phyloP scores from a whole-genome alignment of 331 rosid genomes.

The Spiraea crenata region DNA sequence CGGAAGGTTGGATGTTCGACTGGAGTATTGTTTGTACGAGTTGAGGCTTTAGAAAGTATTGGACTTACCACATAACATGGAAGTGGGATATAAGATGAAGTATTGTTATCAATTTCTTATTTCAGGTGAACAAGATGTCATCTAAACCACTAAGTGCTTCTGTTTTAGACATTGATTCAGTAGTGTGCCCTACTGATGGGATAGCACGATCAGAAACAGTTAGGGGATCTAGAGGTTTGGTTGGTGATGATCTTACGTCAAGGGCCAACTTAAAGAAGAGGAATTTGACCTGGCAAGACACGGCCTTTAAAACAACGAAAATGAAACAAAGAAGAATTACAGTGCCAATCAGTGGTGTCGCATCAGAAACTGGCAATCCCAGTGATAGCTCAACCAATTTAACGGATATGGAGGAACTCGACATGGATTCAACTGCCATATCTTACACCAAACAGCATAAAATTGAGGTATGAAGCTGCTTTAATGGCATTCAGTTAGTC shows the following conservation, averaged over 20 bases:
- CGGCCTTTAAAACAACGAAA: slow-evolving; percentile 51
- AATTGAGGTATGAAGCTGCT: slow-evolving; percentile 49
- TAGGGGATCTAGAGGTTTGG: slow-evolving; percentile 76
- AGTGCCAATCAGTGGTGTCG: slow-evolving; percentile 51
- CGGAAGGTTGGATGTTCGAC: too few relatives aligned
- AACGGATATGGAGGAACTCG: slow-evolving; percentile 52
- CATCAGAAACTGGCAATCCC: slow-evolving; percentile 52
- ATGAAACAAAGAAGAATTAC: slow-evolving; percentile 69
- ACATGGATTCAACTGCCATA: slow-evolving; percentile 64
- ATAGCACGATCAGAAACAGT: slow-evolving; percentile 79
- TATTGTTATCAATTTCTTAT: not conserved
- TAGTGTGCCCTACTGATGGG: slow-evolving; percentile 78
- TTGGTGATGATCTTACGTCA: slow-evolving; percentile 80
- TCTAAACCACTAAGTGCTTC: slow-evolving; percentile 54
- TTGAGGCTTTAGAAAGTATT: not conserved
- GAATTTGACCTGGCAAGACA: slow-evolving; percentile 59
- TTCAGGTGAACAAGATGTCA: slow-evolving; percentile 76
- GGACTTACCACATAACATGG: not conserved
- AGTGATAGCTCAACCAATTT: slow-evolving; percentile 46
- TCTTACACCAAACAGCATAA: slow-evolving; percentile 57
- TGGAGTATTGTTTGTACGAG: too few relatives aligned
- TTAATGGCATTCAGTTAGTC: not conserved
- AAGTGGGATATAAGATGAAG: not conserved
- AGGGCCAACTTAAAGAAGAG: slow-evolving; percentile 73
- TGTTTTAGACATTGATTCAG: slow-evolving; percentile 69